Conservation (phyloP, 1,284 basidiomycete species). For the Melampsora abietis-canadensis region DNA sequence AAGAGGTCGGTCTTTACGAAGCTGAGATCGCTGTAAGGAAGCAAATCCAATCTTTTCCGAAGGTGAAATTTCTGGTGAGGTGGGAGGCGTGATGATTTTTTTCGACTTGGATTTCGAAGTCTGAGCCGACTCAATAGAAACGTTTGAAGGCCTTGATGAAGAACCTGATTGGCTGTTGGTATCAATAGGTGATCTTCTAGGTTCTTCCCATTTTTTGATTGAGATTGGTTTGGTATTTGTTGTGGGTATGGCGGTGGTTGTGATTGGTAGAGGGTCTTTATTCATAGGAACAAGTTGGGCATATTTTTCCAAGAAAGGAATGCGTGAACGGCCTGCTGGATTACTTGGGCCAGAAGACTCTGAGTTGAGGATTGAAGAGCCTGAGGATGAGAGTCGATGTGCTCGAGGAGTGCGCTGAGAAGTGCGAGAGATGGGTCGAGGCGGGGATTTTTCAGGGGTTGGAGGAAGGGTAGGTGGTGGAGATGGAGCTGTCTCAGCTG, state of each 20-base stretch:
- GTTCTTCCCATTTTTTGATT: background rate
- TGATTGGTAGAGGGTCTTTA: background rate
- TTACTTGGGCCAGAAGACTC: slow-evolving; percentile 1
- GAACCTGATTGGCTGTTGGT: background rate
- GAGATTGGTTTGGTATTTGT: background rate
- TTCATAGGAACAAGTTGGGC: slow-evolving; percentile 16
- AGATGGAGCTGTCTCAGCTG: background rate
- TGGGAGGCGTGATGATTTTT: slow-evolving; percentile 8
- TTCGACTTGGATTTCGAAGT: background rate
- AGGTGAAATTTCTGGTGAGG: slow-evolving; percentile 11
- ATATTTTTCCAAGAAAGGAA: slow-evolving; percentile 31
- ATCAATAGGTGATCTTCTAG: background rate
- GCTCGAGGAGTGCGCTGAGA: background rate
- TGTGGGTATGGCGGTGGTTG: background rate
- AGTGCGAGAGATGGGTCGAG: background rate
- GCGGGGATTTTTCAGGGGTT: background rate
- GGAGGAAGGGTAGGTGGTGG: background rate
- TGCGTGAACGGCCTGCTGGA: slow-evolving; percentile 5
- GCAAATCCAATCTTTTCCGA: background rate
- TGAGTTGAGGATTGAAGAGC: background rate
- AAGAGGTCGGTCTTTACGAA: background rate
- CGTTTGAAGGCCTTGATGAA: background rate
- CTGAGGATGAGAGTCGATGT: slow-evolving; percentile 4
- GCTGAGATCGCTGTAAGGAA: background rate
- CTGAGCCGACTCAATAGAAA: background rate